A percentile compares a stretch with the other conserved stretches of the same genome.
Conservation (phyloP, 2,329 filamentous ascomycete genomes). For the Xylariaceae sp. region DNA sequence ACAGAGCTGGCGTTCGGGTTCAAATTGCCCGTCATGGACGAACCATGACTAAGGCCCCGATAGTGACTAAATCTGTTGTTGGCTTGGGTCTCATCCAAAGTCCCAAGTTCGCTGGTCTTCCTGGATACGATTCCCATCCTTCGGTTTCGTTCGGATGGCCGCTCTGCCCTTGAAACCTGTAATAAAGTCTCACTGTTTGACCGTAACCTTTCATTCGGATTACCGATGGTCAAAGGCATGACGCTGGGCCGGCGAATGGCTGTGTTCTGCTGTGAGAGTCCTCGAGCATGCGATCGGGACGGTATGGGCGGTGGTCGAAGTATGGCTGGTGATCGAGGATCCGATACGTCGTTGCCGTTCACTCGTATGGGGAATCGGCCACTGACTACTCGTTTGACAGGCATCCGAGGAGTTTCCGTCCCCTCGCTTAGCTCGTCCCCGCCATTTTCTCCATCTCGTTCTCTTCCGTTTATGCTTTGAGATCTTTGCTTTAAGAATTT, state of each 20-base stretch:
- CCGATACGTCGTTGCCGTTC: slow-evolving; percentile 70
- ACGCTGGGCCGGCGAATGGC: slow-evolving; percentile 70
- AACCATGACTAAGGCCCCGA: slow-evolving; percentile 68
- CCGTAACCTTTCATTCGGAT: slow-evolving; percentile 66
- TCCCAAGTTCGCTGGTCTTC: slow-evolving; percentile 62
- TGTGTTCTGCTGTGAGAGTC: slow-evolving; percentile 68
- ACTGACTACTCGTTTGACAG: slow-evolving; percentile 63
- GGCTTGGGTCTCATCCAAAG: slow-evolving; percentile 63
- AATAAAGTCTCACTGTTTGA: slow-evolving; percentile 67
- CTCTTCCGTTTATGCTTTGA: slow-evolving; percentile 50
- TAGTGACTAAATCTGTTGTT: slow-evolving; percentile 69
- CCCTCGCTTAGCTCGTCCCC: slow-evolving; percentile 71
- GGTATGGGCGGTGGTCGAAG: slow-evolving; percentile 76
- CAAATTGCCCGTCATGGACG: slow-evolving; percentile 61
- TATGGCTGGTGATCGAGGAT: slow-evolving; percentile 68
- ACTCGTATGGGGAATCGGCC: slow-evolving; percentile 72
- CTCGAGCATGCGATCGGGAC: slow-evolving; percentile 77
- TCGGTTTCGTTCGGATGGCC: slow-evolving; percentile 58
- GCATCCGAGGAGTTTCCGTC: slow-evolving; percentile 76
- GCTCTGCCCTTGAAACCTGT: slow-evolving; percentile 51
- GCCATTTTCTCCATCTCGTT: slow-evolving; percentile 56
- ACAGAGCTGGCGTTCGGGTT: slow-evolving; percentile 40
- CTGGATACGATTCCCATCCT: slow-evolving; percentile 68
- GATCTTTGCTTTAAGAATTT: slow-evolving; percentile 59
- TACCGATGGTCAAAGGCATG: slow-evolving; percentile 71